phyloP scores from a whole-genome alignment of 2,329 filamentous ascomycete species.

The Ophiosphaerella korrae region DNA sequence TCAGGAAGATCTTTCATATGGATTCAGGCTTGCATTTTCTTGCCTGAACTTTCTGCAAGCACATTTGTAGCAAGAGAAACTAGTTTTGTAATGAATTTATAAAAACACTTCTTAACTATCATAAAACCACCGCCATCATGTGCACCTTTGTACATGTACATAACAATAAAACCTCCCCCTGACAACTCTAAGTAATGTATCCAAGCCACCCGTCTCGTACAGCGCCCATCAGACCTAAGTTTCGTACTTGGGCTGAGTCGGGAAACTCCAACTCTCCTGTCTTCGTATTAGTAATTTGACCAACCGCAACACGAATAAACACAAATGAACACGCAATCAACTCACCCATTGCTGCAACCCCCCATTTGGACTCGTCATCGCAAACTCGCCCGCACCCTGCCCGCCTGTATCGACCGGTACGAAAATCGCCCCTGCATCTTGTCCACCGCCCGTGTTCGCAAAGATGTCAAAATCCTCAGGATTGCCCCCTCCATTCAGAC shows the following conservation, averaged over 20 bases:
- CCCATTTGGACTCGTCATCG: conserved; percentile 31
- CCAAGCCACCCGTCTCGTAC: not conserved
- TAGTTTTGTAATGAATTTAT: not conserved
- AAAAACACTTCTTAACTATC: too few species aligned
- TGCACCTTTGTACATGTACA: too few species aligned
- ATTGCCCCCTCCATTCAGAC: conserved; percentile 26
- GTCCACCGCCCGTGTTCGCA: conserved; percentile 18
- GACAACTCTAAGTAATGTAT: too few species aligned
- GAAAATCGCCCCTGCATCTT: conserved; percentile 42
- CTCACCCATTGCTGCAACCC: conserved; percentile 41
- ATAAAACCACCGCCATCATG: not conserved
- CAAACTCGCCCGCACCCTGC: conserved; percentile 21
- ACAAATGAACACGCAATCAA: not conserved
- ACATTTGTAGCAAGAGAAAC: not conserved
- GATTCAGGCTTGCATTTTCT: not conserved
- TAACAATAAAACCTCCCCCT: too few species aligned
- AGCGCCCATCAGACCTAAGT: conserved; percentile 4
- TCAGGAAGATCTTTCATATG: not conserved
- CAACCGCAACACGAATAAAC: not conserved
- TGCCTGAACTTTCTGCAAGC: not conserved
- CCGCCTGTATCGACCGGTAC: conserved; percentile 37
- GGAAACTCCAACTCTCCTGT: conserved; percentile 39
- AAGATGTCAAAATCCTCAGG: conserved; percentile 37
- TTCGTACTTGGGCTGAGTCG: conserved; percentile 25
- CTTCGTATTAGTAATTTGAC: not conserved